Evolutionary conservation across 1,139 yeast genomes (phyloP).

Genomic region (Lodderomyces theae): DNA sequence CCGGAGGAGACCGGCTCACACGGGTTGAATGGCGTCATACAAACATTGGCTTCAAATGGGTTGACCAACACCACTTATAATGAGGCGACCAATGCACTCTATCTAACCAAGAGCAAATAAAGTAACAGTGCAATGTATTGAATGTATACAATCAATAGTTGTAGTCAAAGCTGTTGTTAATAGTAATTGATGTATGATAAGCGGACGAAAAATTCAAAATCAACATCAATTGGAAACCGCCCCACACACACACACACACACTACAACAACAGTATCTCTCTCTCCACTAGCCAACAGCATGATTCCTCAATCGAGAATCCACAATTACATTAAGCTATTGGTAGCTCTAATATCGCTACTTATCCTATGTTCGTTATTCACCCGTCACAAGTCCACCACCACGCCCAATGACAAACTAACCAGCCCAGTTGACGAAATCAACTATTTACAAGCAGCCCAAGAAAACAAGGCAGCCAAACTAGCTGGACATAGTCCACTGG

Average conservation of each 20-base stretch:
- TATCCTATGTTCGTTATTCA: neutral
- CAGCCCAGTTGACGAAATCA: slow-evolving; percentile 4
- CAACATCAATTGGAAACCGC: neutral
- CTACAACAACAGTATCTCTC: too few relatives aligned
- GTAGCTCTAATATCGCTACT: slow-evolving; percentile 5
- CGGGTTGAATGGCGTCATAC: slow-evolving; percentile 15
- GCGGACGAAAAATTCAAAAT: too few relatives aligned
- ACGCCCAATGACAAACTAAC: neutral
- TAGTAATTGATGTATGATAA: too few relatives aligned
- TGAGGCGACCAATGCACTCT: slow-evolving; percentile 20
- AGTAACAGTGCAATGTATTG: neutral
- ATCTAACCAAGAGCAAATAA: slow-evolving; percentile 11
- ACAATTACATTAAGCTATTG: slow-evolving; percentile 3
- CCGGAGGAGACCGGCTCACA: slow-evolving; percentile 13
- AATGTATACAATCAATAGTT: too few relatives aligned
- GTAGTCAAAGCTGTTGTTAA: too few relatives aligned
- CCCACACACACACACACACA: neutral
- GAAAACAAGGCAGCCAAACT: slow-evolving; percentile 1
- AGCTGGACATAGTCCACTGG: neutral
- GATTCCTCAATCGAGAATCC: slow-evolving; percentile 9
- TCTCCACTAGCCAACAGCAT: slow-evolving; percentile 4
- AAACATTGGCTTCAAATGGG: slow-evolving; percentile 28
- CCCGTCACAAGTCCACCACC: neutral
- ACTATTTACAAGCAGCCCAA: neutral
- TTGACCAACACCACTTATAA: slow-evolving; percentile 27